Evolutionary conservation across 805 yeast species (phyloP), one percentile per base, ranked within the genome.

Genomic region (Wickerhamiella occidentalis): DNA sequence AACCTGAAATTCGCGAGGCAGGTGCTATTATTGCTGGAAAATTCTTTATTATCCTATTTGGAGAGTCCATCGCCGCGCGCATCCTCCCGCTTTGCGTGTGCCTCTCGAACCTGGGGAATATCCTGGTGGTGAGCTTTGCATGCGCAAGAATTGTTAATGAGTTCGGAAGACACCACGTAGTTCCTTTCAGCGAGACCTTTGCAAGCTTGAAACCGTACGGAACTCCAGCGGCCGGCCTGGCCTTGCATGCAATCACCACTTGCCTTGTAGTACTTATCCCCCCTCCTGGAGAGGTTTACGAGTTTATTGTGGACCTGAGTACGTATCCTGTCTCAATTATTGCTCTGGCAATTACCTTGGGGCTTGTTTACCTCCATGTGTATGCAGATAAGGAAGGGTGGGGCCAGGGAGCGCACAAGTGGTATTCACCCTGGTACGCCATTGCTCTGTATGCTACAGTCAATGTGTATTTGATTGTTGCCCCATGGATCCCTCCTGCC

Each of bases 1-100:
- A 68, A 51, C 53, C 57, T 17, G 69, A 67, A 29, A 65, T 68
- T 19, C 63, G 63, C 4, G 64, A 70, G 26, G 74, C 82, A 3
- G 85, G 85, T 0, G 82, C 76, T 2, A 64, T 79, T 23, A 75
- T 79, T 9, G 84, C 85, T 0, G 85, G 83, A 9, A 67, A 74
- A 2, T 79, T 75, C 61, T 77, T 79, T 65, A 66, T 70, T 47
- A 73, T 72, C 55, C 68, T 79, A 11, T 78, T 79, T 62, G 83
- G 82, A 4, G 73, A 74, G 50, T 68, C 75, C 7, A 60, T 73
- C 15, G 74, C 79, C 0, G 67, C 70, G 3, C 61, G 74, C 8
- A 54, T 77, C 0, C 64, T 79, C 29, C 83, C 84, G 0, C 60
- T 78, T 9, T 63, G 77, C 18, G 78, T 79, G n/a, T 74, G 82